phyloP scores from a whole-genome alignment of 306 rosid species.

The Hylodesmum podocarpum region DNA sequence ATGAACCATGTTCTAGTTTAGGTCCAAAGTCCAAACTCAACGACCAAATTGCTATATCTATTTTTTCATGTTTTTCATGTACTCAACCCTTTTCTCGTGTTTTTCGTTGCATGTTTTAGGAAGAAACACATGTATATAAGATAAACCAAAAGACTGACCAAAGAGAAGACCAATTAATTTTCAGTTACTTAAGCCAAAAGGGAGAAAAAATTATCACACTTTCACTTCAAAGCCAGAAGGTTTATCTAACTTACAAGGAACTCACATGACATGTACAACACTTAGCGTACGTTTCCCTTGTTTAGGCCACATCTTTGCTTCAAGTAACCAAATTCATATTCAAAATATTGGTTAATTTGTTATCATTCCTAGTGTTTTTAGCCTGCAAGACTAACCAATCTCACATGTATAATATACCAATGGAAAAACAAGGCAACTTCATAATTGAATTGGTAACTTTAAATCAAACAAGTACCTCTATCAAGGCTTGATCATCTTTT shows the following conservation, averaged over 20 bases:
- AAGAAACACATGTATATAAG: not conserved
- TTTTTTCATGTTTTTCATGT: not conserved
- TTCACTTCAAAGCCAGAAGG: slow-evolving; percentile 29
- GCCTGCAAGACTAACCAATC: slow-evolving; percentile 29
- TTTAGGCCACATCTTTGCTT: slow-evolving; percentile 24
- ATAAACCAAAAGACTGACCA: not conserved
- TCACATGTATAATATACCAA: slow-evolving; percentile 25
- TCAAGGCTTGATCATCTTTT: not conserved
- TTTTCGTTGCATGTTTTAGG: not conserved
- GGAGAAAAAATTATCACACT: not conserved
- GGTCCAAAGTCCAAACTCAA: not conserved
- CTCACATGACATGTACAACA: slow-evolving; percentile 14
- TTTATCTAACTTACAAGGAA: slow-evolving; percentile 43
- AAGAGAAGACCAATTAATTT: not conserved
- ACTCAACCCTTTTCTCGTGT: not conserved
- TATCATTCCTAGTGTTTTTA: not conserved
- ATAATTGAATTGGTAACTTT: not conserved
- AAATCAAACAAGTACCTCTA: not conserved
- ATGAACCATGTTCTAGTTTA: not conserved
- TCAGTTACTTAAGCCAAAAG: not conserved
- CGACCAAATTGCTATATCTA: not conserved
- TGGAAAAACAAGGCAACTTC: not conserved
- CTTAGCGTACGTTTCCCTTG: slow-evolving; percentile 28
- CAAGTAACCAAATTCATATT: slow-evolving; percentile 39
- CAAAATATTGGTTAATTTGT: not conserved